Base-by-base conservation (phyloP, 176 grass and related monocot species). In the Elymus sibiricus region DNA sequence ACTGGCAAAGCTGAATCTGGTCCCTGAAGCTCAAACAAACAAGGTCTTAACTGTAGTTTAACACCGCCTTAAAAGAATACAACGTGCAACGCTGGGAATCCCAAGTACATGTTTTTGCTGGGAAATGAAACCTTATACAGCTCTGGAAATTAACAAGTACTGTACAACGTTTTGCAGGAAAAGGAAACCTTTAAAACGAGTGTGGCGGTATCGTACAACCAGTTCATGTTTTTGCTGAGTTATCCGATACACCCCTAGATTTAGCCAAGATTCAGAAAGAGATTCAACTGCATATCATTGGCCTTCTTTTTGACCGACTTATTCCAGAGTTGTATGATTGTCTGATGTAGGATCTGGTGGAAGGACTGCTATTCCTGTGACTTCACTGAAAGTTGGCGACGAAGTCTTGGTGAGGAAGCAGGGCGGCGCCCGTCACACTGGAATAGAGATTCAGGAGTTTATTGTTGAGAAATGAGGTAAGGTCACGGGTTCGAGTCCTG, bases 401-500 rank as follows among this genome's bases (percentile, higher is more conserved):
- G 88, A 92, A 85, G 87, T 98, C 60, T 72, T 98, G 82, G 59
- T 94, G 37, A 84, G 94, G 79, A 94, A 92, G 67, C 94, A 94
- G 70, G 86, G 94, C 0, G 92, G 88, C 27, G 97, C 92, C 76
- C 90, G 97, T 49, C 97, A 98, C 83, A 98, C 97, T 28, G 94
- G 97, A 62, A 98, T 95, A 92, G 97, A 94, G 90, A 95, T 98
- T 79, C 53, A 70, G 83, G 96, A 95, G 81, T 98, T 95, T 78
- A 94, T 98, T 76, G 42, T 98, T 47, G 93, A 98, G 84, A 98
- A 95, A 77, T 95, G 92, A 95, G 79, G 43, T 69, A 13, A 32
- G 31, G 1, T 32, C 31, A 32, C 31, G 3, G 31, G 31, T 32
- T 32, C 31, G 3, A 32, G 31, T 32, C 31, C 31, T 2, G 31